Evolutionary conservation across 805 yeast species (phyloP), one percentile per base, ranked within the genome.

Genomic region (Myxozyma neglecta): DNA sequence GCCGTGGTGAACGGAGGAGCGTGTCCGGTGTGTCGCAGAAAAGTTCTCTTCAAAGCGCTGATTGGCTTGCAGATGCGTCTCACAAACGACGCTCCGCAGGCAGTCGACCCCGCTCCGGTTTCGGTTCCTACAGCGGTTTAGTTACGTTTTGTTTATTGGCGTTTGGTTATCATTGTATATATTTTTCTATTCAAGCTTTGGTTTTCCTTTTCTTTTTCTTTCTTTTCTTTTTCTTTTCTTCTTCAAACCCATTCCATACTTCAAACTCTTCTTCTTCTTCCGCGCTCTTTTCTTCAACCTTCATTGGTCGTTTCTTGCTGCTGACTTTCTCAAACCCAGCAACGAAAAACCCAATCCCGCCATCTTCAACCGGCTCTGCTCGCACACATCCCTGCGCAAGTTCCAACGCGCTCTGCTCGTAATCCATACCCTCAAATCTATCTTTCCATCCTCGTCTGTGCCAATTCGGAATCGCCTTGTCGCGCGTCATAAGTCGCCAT

Each of bases 291-390:
- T 47, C 64, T 14, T 39, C 44, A 36, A 29, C 13, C 20, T 35
- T 42, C 35, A 44, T 36, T 24, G 45, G 61, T 29, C 49, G 51
- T 24, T 24, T 24, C 29, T 24, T 24, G 29, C 29, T 24, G 5
- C 35, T 59, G 60, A 65, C 71, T 59, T 88, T 80, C 65, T 89
- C 88, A 72, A 94, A 93, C 59, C 94, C 86, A 0, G 92, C 98
- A 0, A 97, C 98, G 75, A 94, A 94, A 72, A 94, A 94, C 0
- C 99, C 99, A 69, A 94, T 94, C n/a, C 99, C 99, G 36, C 98
- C 99, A 73, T 94, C 99, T 48, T 82, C 87, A 64, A 84, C 86
- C 0, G 97, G 97, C 47, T 85, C 75, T 0, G 92, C 88, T 67
- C 99, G 80, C 0, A 94, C 85, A 75, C 97, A 92, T 0, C 94